Base-by-base conservation (phyloP, 495 filamentous ascomycete genomes). In the Trichoderma erinaceum region DNA sequence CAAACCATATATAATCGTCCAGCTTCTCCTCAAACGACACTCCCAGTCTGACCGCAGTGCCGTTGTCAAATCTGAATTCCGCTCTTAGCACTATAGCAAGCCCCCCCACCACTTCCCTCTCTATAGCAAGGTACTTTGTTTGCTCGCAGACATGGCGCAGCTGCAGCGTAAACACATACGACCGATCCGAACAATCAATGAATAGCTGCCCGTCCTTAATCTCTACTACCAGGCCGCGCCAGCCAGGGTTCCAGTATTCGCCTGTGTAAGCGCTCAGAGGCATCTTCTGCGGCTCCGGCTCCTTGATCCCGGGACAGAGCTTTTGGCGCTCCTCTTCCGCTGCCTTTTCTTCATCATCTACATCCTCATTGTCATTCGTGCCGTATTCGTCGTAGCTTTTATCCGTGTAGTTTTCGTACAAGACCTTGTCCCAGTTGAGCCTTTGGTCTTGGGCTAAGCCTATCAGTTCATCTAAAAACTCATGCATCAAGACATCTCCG, bases 391-490 rank as follows among this genome's bases (percentile, higher is more conserved):
- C n/a, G 10, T 52, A 52, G 21, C 25, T 46, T 16, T 46, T 46
- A 18, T 21, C 48, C 6, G 48, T 21, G 4, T 23, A 21, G 0
- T 23, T 52, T 5, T 23, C 21, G n/a, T 52, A 52, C 21, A 25
- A 35, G n/a, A 65, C 21, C 41, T 64, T 67, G 32, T 50, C 67
- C 15, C 16, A 65, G 23, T n/a, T n/a, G 32, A 21, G 15, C 16
- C 44, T 4, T 41, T 71, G 41, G 5, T 58, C 56, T 13, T 68
- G 52, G 3, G 73, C 70, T 11, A 78, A 69, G 0, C 66, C 73
- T 23, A 82, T 61, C 25, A 73, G 69, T n/a, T 75, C 73, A 67
- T 82, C 78, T 13, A 84, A 68, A 38, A 83, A 66, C 41, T 76
- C 67, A 46, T 68, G 73, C 11, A 74, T 69, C 7, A 83, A 68